These are phyloP conservation scores for Pseudogymnoascus sp. DNA, from an alignment of 2,329 filamentous ascomycete genomes.

Conservation along the genomic window DNA sequence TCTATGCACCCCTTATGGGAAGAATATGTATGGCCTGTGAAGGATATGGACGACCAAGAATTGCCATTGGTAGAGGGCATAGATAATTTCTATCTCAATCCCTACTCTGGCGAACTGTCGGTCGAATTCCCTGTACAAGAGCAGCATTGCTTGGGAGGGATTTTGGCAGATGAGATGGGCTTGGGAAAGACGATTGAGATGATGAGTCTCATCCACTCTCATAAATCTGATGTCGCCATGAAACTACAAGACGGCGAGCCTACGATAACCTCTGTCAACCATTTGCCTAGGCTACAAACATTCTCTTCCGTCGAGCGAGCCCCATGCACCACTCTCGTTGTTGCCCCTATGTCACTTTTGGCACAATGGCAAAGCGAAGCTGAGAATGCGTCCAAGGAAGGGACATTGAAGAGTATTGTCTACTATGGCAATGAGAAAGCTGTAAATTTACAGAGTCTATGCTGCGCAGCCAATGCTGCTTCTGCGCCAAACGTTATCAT, in stretches of 20 bases:
- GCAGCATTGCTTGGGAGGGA: conserved; percentile 86
- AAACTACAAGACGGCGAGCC: conserved; percentile 27
- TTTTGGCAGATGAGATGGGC: conserved; percentile 95
- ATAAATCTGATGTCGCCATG: conserved; percentile 51
- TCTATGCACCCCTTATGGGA: conserved; percentile 99
- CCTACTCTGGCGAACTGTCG: conserved; percentile 89
- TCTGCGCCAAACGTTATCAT: conserved; percentile 84
- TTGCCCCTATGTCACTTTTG: conserved; percentile 96
- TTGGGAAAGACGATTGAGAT: conserved; percentile 98
- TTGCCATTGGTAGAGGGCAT: conserved; percentile 58
- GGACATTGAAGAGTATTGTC: conserved; percentile 73
- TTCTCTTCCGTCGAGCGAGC: conserved; percentile 55
- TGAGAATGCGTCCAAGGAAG: conserved; percentile 76
- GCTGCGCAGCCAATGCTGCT: conserved; percentile 61
- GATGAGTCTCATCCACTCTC: conserved; percentile 83
- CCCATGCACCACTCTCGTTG: conserved; percentile 82
- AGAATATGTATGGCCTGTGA: conserved; percentile 80
- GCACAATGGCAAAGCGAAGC: conserved; percentile 96
- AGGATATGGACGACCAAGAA: conserved; percentile 77
- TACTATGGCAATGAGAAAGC: conserved; percentile 89
- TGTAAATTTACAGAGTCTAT: conserved; percentile 68
- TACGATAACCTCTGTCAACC: conserved; percentile 39
- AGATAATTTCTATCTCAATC: conserved; percentile 83
- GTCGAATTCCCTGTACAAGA: conserved; percentile 88
- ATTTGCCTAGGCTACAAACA: conserved; percentile 53